Evolutionary conservation across 495 filamentous ascomycete species (phyloP), one percentile per base, ranked within the genome.

Genomic region (Aspergillus cristatus): DNA sequence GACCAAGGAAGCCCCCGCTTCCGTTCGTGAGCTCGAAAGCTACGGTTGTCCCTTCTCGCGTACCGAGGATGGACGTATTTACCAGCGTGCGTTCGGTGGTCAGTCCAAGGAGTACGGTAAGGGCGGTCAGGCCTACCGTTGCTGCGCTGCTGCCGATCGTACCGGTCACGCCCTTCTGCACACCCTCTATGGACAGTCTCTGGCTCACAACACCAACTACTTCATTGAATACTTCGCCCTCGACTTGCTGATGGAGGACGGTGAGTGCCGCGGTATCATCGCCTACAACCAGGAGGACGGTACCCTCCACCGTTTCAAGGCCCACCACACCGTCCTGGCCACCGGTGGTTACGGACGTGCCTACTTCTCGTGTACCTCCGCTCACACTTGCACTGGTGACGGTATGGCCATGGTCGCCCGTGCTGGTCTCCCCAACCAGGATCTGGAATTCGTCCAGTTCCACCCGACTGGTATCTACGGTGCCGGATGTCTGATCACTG

Each of bases 401-500:
- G 90, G 90, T 63, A 94, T 90, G 84, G 91, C 89, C 44, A 94
- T 96, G 91, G 91, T 94, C 57, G 82, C 91, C 47, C 86, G 91
- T 64, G 91, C 91, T 40, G 91, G 91, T 58, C 83, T 98, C 24
- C 91, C 91, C 38, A 94, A 95, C 73, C 91, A 98, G 70, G 91
- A 98, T 76, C 75, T 98, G 53, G 91, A 98, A 66, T 98, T 98
- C 68, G 91, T 98, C 47, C 91, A 98, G 71, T 98, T 98, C 79
- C 91, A 98, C 66, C 91, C 91, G 16, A 95, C 91, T 37, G 91
- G 91, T 70, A 98, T 98, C 68, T 98, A 98, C 65, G 91, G 91
- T 61, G 91, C 91, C 46, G 91, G 91, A 48, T 95, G 90, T 66
- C 67, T 98, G 74, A 98, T 98, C 57, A 98, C 91, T 28, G 90